Conservation (phyloP, 2,329 filamentous ascomycete species). For the Colletotrichum graminicola region DNA sequence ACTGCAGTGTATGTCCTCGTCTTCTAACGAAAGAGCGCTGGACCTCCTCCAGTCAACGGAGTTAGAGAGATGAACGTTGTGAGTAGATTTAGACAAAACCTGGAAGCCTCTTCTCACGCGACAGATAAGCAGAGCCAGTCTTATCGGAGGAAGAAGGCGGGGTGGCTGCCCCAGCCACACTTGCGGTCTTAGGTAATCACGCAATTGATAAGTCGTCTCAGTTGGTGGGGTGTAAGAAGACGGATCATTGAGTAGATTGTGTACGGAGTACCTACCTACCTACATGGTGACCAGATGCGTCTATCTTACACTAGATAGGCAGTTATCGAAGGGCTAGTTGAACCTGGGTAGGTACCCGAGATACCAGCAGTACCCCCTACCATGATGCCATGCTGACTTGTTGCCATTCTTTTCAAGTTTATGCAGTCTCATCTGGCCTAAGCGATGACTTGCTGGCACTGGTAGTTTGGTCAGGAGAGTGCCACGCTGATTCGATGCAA, state of each 20-base stretch:
- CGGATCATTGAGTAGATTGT: too few relatives aligned
- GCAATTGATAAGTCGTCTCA: conserved; percentile 10
- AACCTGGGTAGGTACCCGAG: neutral
- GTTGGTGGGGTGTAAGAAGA: neutral
- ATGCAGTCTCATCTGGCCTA: neutral
- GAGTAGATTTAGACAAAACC: conserved; percentile 1
- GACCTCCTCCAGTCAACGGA: neutral
- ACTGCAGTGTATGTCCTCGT: neutral
- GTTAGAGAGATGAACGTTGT: too few relatives aligned
- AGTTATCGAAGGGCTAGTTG: too few relatives aligned
- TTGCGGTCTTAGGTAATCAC: neutral
- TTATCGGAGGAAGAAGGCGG: conserved; percentile 5
- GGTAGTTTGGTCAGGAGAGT: neutral
- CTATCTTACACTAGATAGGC: too few relatives aligned
- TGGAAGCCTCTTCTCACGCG: conserved; percentile 5
- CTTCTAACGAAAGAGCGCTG: neutral
- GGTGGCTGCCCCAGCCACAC: neutral
- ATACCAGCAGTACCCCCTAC: neutral
- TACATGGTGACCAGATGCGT: too few relatives aligned
- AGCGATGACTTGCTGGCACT: neutral
- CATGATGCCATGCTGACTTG: neutral
- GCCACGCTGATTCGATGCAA: neutral
- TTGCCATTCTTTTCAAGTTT: neutral
- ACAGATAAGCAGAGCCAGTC: neutral
- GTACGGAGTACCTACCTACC: too few relatives aligned